phyloP scores from a whole-genome alignment of 202 grass and related monocot genomes.

The Zizania palustris region DNA sequence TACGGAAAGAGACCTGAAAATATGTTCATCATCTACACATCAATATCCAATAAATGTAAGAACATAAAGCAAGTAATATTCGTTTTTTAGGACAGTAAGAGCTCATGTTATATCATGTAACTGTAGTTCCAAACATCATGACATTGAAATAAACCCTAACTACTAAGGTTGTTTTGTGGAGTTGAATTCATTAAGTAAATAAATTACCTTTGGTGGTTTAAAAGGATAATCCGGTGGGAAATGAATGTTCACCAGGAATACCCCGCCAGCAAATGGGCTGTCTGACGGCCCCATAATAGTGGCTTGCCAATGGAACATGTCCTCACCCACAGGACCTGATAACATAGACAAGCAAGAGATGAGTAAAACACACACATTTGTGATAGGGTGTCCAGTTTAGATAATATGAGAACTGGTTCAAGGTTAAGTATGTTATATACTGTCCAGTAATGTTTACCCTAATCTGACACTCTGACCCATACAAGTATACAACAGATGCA shows the following conservation, averaged over 20 bases:
- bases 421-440: neutral
- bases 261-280: constrained; percentile 75
- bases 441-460: neutral
- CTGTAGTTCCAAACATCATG: neutral
- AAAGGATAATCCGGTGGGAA: constrained; percentile 88
- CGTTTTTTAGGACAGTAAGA: neutral
- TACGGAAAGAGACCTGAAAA: constrained; percentile 78
- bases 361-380: neutral
- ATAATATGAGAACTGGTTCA: neutral
- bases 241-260: constrained; percentile 88
- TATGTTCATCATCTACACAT: neutral
- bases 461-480: neutral
- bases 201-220: constrained; percentile 74
- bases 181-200: neutral
- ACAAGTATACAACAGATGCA: neutral
- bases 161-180: neutral
- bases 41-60: neutral
- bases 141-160: neutral
- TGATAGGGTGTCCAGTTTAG: neutral
- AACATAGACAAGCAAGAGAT: neutral
- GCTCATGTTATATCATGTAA: neutral
- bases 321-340: constrained; percentile 79
- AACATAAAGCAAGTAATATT: neutral
- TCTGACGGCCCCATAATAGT: constrained; percentile 84
- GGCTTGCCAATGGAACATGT: constrained; percentile 91